Evolutionary conservation across 108 stramenopile species (phyloP).

Genomic region (Pseudonitzschia delicatissima): DNA sequence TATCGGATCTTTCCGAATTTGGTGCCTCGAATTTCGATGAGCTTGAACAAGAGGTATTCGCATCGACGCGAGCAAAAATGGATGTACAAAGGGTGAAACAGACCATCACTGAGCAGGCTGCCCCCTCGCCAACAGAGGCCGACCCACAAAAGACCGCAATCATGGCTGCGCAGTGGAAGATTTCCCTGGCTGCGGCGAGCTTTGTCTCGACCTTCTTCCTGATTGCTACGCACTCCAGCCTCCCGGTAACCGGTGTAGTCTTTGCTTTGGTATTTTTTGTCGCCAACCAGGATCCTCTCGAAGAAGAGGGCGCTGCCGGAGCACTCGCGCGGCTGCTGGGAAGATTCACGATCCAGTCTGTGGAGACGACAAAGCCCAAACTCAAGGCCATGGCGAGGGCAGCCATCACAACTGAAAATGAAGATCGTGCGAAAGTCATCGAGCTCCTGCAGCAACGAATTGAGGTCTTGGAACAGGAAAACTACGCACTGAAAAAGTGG

Average conservation of each 20-base stretch:
- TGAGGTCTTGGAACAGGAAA: conserved; percentile 27
- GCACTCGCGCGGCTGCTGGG: conserved; percentile 34
- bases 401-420: conserved; percentile 10
- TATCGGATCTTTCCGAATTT: conserved; percentile 7
- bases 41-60: conserved; percentile 14
- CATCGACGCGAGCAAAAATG: conserved; percentile 13
- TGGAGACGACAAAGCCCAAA: conserved; percentile 29
- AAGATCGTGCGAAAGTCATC: conserved; percentile 10
- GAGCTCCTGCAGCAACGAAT: conserved; percentile 11
- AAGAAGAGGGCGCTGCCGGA: conserved; percentile 34
- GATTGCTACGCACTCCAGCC: conserved; percentile 6
- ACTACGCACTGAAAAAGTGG: conserved; percentile 18
- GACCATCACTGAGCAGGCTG: neutral
- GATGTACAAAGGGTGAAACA: conserved; percentile 5
- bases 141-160: conserved; percentile 11
- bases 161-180: conserved; percentile 17
- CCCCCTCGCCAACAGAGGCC: neutral
- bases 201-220: conserved; percentile 8
- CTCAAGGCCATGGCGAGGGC: conserved; percentile 34
- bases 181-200: conserved; percentile 23
- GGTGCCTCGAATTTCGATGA: conserved; percentile 12
- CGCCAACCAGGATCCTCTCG: conserved; percentile 35
- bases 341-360: conserved; percentile 26
- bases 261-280: conserved; percentile 24
- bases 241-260: conserved; percentile 6